Conservation (phyloP, 2,329 filamentous ascomycete species). For the Aspergillus sclerotialis region DNA sequence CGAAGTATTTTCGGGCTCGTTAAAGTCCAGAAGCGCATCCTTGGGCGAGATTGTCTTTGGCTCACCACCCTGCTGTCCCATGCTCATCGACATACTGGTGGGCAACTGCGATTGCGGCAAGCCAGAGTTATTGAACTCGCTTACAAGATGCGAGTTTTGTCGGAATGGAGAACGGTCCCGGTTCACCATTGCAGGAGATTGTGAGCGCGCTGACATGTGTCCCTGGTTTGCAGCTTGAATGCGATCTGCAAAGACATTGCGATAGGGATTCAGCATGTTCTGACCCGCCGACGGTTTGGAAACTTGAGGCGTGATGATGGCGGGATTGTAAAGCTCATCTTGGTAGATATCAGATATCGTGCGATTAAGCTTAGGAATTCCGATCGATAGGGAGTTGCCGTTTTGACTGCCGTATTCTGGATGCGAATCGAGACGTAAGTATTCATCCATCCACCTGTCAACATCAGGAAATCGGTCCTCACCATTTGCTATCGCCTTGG, state of each 20-base stretch:
- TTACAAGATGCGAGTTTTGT: constrained; percentile 58
- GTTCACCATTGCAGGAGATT: constrained; percentile 47
- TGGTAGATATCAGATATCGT: constrained; percentile 80
- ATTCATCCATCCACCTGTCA: constrained; percentile 50
- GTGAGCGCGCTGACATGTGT: constrained; percentile 57
- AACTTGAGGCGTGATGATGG: constrained; percentile 31
- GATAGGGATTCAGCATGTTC: constrained; percentile 44
- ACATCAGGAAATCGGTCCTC: constrained; percentile 37
- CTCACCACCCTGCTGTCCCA: constrained; percentile 33
- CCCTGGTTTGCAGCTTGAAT: constrained; percentile 73
- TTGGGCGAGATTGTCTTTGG: constrained; percentile 89
- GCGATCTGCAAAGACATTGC: constrained; percentile 63
- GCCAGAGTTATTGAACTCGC: constrained; percentile 34
- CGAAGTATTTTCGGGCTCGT: constrained; percentile 61
- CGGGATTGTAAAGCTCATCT: constrained; percentile 71
- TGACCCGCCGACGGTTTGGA: constrained; percentile 29
- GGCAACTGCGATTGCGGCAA: constrained; percentile 35
- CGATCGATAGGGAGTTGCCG: constrained; percentile 27
- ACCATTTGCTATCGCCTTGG: constrained; percentile 48
- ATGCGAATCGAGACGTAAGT: constrained; percentile 58
- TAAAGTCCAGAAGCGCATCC: constrained; percentile 80
- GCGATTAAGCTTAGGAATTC: constrained; percentile 69
- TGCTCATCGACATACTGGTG: constrained; percentile 30
- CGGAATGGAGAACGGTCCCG: constrained; percentile 78
- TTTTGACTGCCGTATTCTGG: constrained; percentile 47